Conservation (phyloP, 345 rosid species). For the Arabis hirsuta region DNA sequence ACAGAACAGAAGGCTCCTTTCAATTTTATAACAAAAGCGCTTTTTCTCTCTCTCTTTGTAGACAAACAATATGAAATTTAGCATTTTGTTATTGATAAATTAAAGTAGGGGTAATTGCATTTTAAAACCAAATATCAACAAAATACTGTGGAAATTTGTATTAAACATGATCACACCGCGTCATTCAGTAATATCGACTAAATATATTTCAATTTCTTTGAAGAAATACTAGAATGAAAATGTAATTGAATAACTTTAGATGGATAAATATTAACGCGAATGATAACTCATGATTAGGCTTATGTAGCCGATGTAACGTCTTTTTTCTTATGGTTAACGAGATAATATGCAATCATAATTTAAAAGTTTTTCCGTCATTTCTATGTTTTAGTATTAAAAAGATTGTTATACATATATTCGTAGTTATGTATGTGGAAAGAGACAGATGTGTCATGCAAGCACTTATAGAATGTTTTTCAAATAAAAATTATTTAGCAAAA, state of each 20-base stretch:
- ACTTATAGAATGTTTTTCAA: too few relatives aligned
- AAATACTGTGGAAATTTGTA: not conserved
- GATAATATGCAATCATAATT: too few relatives aligned
- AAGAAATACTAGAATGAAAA: not conserved
- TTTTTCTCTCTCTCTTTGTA: slow-evolving; percentile 32
- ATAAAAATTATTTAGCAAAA: too few relatives aligned
- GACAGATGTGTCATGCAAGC: too few relatives aligned
- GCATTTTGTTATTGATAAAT: slow-evolving; percentile 1
- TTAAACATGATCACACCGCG: slow-evolving; percentile 1
- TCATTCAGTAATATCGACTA: not conserved
- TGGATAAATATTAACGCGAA: too few relatives aligned
- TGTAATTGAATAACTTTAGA: not conserved
- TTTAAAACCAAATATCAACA: not conserved
- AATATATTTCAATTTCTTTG: not conserved
- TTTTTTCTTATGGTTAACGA: too few relatives aligned
- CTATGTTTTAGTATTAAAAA: too few relatives aligned
- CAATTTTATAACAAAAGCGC: slow-evolving; percentile 34
- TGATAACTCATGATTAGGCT: too few relatives aligned
- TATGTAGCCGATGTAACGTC: too few relatives aligned
- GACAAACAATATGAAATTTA: slow-evolving; percentile 31
- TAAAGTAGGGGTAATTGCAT: not conserved
- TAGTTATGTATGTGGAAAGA: too few relatives aligned
- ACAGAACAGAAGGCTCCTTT: slow-evolving; percentile 41
- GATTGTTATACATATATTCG: too few relatives aligned
- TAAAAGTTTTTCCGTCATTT: too few relatives aligned